phyloP scores from a whole-genome alignment of 1,284 basidiomycete species.

The Ustilago cynodontis region DNA sequence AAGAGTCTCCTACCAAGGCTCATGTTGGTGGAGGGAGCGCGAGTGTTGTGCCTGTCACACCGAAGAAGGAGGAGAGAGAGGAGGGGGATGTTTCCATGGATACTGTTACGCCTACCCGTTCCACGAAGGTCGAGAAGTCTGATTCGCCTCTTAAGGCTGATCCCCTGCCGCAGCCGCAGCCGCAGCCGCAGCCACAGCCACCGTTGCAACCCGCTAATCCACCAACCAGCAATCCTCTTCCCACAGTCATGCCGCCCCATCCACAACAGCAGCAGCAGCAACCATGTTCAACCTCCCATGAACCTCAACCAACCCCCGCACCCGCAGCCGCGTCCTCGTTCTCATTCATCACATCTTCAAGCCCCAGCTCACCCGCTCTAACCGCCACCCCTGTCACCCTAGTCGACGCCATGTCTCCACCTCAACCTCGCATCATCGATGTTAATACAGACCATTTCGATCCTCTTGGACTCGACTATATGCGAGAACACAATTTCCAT shows the following conservation, averaged over 20 bases:
- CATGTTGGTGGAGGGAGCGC: background rate
- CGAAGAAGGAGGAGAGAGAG: background rate
- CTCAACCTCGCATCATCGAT: constrained; percentile 14
- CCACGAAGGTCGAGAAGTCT: background rate
- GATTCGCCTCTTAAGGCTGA: background rate
- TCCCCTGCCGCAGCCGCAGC: too few species aligned
- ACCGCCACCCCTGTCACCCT: constrained; percentile 15
- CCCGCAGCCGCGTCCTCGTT: background rate
- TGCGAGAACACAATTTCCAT: background rate
- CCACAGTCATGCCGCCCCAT: background rate
- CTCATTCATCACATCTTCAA: constrained; percentile 1
- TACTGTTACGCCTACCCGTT: constrained; percentile 19
- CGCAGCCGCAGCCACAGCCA: background rate
- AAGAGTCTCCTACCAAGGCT: constrained; percentile 22
- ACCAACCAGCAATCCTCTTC: background rate
- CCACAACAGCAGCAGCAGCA: background rate
- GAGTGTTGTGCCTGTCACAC: background rate
- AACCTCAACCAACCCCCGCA: background rate
- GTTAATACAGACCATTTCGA: constrained; percentile 8
- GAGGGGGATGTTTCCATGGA: constrained; percentile 12
- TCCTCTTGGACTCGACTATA: constrained; percentile 4
- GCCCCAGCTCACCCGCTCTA: constrained; percentile 8
- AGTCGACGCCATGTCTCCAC: constrained; percentile 34
- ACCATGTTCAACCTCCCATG: too few species aligned
- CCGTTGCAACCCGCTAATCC: background rate